Evolutionary conservation across 148 eudicot species (phyloP).

Genomic region (Polygonum maritimum): DNA sequence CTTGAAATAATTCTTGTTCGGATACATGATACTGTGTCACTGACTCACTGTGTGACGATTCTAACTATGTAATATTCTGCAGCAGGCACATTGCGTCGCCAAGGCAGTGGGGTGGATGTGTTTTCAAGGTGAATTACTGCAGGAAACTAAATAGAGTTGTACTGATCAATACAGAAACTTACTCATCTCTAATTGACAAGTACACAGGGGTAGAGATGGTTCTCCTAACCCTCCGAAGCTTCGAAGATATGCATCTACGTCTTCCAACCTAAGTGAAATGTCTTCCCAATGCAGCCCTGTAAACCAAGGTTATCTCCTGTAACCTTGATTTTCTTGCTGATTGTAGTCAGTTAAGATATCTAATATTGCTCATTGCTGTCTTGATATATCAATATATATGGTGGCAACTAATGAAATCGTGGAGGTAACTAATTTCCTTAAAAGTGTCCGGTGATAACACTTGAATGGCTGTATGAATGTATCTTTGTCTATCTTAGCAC

Average conservation of each 20-base stretch:
- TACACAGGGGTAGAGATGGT: constrained; percentile 49
- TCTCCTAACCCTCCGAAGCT: constrained; percentile 48
- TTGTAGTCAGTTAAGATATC: neutral
- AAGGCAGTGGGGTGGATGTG: constrained; percentile 67
- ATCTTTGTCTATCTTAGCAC: neutral
- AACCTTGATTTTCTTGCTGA: neutral
- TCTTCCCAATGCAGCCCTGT: constrained; percentile 35
- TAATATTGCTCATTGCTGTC: neutral
- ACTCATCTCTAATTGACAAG: constrained; percentile 6
- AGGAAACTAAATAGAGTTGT: neutral
- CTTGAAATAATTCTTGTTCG: neutral
- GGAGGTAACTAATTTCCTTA: neutral
- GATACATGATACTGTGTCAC: neutral
- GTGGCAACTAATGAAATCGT: neutral
- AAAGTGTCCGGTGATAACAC: neutral
- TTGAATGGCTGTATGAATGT: neutral
- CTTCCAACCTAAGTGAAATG: constrained; percentile 50
- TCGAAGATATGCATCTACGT: constrained; percentile 66
- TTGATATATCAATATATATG: neutral
- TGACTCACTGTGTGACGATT: neutral
- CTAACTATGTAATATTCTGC: constrained; percentile 5
- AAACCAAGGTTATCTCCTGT: constrained; percentile 45
- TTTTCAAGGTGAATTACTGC: constrained; percentile 43
- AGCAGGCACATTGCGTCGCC: constrained; percentile 69
- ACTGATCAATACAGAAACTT: neutral